These are phyloP conservation scores for Jatropha curcas DNA, from an alignment of 345 rosid species.

Conservation along the genomic window DNA sequence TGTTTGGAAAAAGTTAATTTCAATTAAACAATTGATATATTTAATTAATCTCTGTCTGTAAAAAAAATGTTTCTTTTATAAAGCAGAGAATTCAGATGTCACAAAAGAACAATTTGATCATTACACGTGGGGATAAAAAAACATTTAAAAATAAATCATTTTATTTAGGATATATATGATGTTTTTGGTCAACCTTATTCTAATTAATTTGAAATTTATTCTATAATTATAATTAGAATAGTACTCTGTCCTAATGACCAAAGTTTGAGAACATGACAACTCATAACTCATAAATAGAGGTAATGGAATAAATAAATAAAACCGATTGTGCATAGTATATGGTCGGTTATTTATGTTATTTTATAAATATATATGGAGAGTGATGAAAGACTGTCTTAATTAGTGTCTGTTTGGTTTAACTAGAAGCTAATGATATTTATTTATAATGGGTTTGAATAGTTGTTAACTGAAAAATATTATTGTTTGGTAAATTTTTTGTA, in stretches of 20 bases:
- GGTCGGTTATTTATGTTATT: too few relatives aligned
- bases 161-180: not conserved
- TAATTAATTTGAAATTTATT: not conserved
- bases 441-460: too few relatives aligned
- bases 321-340: too few relatives aligned
- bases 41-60: not conserved
- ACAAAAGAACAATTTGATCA: not conserved
- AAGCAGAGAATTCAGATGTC: not conserved
- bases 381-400: too few relatives aligned
- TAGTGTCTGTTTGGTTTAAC: too few relatives aligned
- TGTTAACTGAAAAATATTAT: too few relatives aligned
- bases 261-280: too few relatives aligned
- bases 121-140: not conserved
- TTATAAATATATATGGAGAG: too few relatives aligned
- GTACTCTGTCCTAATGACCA: not conserved
- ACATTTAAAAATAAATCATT: not conserved
- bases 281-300: too few relatives aligned
- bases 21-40: not conserved
- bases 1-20: not conserved
- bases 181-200: not conserved
- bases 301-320: too few relatives aligned
- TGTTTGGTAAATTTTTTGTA: too few relatives aligned
- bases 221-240: not conserved
- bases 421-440: too few relatives aligned
- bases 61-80: not conserved